Base-by-base conservation (phyloP, 2,329 filamentous ascomycete genomes). In the Emmonsiellopsis sp. region DNA sequence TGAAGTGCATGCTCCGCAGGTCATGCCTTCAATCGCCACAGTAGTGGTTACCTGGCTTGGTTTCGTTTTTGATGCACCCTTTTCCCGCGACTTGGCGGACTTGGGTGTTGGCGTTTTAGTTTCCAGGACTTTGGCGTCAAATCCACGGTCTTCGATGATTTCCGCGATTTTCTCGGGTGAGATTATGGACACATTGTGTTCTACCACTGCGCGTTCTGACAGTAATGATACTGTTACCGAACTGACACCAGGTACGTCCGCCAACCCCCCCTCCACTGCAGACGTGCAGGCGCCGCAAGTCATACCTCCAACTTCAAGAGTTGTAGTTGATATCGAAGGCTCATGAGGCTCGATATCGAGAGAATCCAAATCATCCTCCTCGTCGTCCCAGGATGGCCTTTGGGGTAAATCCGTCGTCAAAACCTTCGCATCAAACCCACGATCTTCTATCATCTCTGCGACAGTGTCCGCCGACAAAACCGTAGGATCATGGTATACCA, bases 11-110 rank as follows among this genome's bases (percentile, higher is more conserved):
- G 93, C 89, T 21, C 92, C 92, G 66, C 93, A 97, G 1, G 93
- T 98, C 93, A 98, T 98, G 49, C 93, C 93, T 60, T 93, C 88
- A 52, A 98, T 88, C 4, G 87, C 84, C 14, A 98, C 79, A 0
- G 91, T 97, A 0, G 91, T 96, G 0, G 83, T 88, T 53, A 85
- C 77, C 2, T 63, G 58, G 31, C 68, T 69, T 6, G 66, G 55
- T 51, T 70, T 73, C 33, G 60, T 57, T 48, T 68, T 61, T 6
- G 66, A 56, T 58, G 65, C 50, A 43, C 36, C 45, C 47, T 63
- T 51, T 13, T 65, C 61, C 57, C 67, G 56, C 65, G 69, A 49
- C 69, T 60, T 43, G 66, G 63, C 52, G 78, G 52, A 40, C 42
- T 42, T 51, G 45, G 47, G 56, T 49, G 56, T 57, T 40, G 51